These are phyloP conservation scores for Globisporangium perplexum DNA, from an alignment of 352 stramenopile species.

Conservation along the genomic window DNA sequence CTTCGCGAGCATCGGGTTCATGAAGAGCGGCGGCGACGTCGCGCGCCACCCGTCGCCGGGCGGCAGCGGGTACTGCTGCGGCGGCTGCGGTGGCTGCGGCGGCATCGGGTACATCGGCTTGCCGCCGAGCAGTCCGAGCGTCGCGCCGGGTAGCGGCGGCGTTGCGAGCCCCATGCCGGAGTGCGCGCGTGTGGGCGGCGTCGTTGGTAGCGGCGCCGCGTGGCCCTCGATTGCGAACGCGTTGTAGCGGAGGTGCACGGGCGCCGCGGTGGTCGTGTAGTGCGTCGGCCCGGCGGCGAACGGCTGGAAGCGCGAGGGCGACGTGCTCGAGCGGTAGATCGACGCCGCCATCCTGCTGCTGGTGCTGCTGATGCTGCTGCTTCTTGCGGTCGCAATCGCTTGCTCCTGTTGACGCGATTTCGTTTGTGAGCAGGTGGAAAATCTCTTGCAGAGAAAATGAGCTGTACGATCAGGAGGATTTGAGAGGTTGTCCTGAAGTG, in stretches of 20 bases:
- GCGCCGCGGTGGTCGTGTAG: constrained; percentile 46
- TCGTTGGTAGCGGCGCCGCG: constrained; percentile 26
- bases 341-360: constrained; percentile 35
- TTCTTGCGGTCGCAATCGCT: background rate
- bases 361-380: background rate
- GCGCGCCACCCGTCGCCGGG: constrained; percentile 9
- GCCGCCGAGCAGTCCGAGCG: constrained; percentile 25
- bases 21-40: constrained; percentile 36
- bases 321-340: constrained; percentile 49
- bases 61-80: constrained; percentile 11
- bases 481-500: no score
- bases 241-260: constrained; percentile 49
- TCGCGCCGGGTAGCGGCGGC: constrained; percentile 32
- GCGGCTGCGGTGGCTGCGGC: constrained; percentile 5
- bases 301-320: constrained; percentile 44
- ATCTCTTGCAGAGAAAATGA: no score
- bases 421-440: constrained; percentile 2
- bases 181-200: constrained; percentile 17
- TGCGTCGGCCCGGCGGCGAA: constrained; percentile 51
- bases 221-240: constrained; percentile 39
- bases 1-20: constrained; percentile 61
- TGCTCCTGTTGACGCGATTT: constrained; percentile 2
- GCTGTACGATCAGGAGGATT: no score
- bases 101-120: constrained; percentile 23
- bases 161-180: constrained; percentile 13